These are phyloP conservation scores for Chamaenerion angustifolium DNA, from an alignment of 345 rosid species.

Conservation along the genomic window DNA sequence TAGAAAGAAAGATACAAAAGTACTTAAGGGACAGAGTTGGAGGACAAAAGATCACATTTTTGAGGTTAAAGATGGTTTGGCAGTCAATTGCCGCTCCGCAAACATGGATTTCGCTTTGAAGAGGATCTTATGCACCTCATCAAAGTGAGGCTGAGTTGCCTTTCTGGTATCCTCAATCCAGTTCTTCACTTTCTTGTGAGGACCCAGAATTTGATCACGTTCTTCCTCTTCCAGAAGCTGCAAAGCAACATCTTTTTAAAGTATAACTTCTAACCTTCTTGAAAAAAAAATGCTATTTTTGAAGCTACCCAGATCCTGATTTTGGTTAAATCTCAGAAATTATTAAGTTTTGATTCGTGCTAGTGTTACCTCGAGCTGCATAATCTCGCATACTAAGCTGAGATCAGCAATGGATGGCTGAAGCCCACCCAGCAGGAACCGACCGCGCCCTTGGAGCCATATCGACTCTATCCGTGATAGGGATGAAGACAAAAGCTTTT, in stretches of 20 bases:
- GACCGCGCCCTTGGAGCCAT: slow-evolving; percentile 67
- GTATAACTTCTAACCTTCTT: too few species aligned
- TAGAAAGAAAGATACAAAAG: too few species aligned
- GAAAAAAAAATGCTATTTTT: too few species aligned
- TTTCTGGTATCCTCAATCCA: slow-evolving; percentile 65
- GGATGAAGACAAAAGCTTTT: slow-evolving; percentile 39
- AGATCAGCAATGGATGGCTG: slow-evolving; percentile 83
- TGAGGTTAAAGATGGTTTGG: slow-evolving; percentile 9
- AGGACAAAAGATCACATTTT: slow-evolving; percentile 22
- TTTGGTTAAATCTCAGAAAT: neutral
- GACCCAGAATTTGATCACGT: slow-evolving; percentile 34
- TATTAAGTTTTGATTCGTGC: neutral
- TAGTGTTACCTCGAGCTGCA: slow-evolving; percentile 13
- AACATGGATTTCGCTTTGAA: slow-evolving; percentile 26
- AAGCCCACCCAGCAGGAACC: slow-evolving; percentile 55
- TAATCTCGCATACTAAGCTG: slow-evolving; percentile 69
- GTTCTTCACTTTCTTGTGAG: slow-evolving; percentile 50
- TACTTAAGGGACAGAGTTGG: too few species aligned
- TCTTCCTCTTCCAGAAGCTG: slow-evolving; percentile 65
- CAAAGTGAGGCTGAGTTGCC: slow-evolving; percentile 63
- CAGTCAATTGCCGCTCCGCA: slow-evolving; percentile 14
- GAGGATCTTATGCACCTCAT: slow-evolving; percentile 48
- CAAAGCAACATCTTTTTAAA: too few species aligned
- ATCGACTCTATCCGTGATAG: slow-evolving; percentile 47
- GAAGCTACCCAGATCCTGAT: too few species aligned